Evolutionary conservation across 768 basidiomycete species (phyloP), one percentile per base, ranked within the genome.

Genomic region (Leccinum disarticulatum): DNA sequence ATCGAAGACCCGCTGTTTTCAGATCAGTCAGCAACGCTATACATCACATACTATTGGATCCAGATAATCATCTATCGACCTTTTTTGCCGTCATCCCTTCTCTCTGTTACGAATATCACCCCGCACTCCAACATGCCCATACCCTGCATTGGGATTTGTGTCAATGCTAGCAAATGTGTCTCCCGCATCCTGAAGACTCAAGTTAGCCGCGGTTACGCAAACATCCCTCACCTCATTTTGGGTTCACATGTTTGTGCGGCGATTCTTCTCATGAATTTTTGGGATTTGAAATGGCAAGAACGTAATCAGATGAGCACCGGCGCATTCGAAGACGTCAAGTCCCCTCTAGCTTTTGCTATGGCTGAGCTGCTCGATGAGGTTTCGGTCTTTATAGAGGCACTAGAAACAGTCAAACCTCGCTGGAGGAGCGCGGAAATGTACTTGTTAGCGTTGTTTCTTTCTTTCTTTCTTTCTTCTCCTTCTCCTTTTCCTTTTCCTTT

Each of bases 41-140:
- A 83, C 56, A 75, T 79, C 19, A 75, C 81, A 6, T 92, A 87
- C 68, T 83, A 90, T 72, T 70, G 84, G 46, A 76, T 77, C 35
- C 81, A 83, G 69, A 88, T 91, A 69, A 74, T 89, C 55, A 80
- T 91, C 31, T 85, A 89, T 68, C 83, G 90, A 31, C 85, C 87
- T 2, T 88, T 88, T 72, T 82, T 89, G 41, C 81, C 80, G 17
- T 68, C 76, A 6, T 77, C 76, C 19, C 59, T 74, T 30, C 64
- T 70, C 43, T 70, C 68, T 13, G 63, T 64, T 47, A 46, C 57
- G 14, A 61, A 64, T 57, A 60, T 66, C 17, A 57, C 65, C 17
- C 70, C 71, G n/a, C 69, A 66, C 61, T 61, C 66, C 46, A 70
- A 64, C 52, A 73, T 70, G 73, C 75, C 66, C 31, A 80, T 78